These are phyloP conservation scores for Veloporphyrellus conicus DNA, from an alignment of 1,284 basidiomycete species.

Conservation along the genomic window DNA sequence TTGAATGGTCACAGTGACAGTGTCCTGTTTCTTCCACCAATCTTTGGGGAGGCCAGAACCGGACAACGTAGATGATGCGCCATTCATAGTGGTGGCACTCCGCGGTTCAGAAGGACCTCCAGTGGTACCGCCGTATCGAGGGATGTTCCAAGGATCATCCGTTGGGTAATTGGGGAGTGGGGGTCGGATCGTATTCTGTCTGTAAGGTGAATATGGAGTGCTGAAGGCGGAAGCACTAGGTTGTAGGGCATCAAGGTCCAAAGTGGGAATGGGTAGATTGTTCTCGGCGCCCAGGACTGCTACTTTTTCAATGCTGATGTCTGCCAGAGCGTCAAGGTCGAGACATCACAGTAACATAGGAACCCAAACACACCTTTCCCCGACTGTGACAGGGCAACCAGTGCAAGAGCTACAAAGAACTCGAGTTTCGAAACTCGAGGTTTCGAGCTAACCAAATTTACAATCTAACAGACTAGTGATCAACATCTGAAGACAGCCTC, in stretches of 20 bases:
- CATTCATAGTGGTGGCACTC: constrained; percentile 40
- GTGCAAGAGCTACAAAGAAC: constrained; percentile 82
- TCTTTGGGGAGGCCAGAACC: constrained; percentile 69
- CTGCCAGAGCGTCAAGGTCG: constrained; percentile 36
- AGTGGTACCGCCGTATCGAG: constrained; percentile 17
- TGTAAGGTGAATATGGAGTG: constrained; percentile 37
- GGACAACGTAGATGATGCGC: constrained; percentile 54
- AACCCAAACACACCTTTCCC: constrained; percentile 55
- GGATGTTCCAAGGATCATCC: constrained; percentile 71
- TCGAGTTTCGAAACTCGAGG: constrained; percentile 78
- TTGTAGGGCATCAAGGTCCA: constrained; percentile 59
- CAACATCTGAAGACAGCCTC: constrained; percentile 3
- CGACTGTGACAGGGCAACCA: constrained; percentile 80
- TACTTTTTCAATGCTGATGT: constrained; percentile 78
- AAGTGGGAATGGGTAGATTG: constrained; percentile 61
- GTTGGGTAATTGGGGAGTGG: constrained; percentile 48
- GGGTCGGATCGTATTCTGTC: constrained; percentile 38
- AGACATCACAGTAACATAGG: constrained; percentile 2
- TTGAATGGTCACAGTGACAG: constrained; percentile 62
- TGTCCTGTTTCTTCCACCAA: constrained; percentile 84
- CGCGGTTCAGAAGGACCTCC: constrained; percentile 22
- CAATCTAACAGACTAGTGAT: constrained; percentile 51
- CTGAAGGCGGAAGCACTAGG: constrained; percentile 48
- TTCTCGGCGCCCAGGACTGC: constrained; percentile 68
- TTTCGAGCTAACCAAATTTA: constrained; percentile 74